Conservation (phyloP, 768 basidiomycete genomes). For the Tephrocybe sp. region DNA sequence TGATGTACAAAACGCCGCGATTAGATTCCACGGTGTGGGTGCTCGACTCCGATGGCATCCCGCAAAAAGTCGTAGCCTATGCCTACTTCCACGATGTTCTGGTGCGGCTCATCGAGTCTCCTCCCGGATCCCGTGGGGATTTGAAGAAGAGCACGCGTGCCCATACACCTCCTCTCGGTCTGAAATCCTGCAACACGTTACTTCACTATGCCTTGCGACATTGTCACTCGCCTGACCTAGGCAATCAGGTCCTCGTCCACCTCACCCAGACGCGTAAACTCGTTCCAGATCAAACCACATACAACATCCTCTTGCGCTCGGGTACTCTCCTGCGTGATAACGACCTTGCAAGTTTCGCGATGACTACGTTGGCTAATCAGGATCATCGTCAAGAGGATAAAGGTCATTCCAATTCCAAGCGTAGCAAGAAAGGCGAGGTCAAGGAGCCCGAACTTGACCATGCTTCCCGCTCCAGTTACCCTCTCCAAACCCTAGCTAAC, state of each 20-base stretch:
- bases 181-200: constrained; percentile 52
- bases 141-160: constrained; percentile 1
- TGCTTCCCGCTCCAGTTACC: constrained; percentile 8
- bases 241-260: constrained; percentile 48
- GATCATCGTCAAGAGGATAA: neutral
- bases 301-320: constrained; percentile 58
- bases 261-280: constrained; percentile 47
- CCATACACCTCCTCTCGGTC: constrained; percentile 18
- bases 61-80: constrained; percentile 36
- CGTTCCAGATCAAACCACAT: constrained; percentile 46
- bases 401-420: no score
- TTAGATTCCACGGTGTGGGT: constrained; percentile 38
- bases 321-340: constrained; percentile 47
- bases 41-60: constrained; percentile 20
- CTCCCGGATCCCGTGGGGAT: constrained; percentile 20
- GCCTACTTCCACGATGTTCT: constrained; percentile 50
- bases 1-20: constrained; percentile 46
- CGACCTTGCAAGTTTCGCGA: constrained; percentile 37
- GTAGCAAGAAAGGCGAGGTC: no score
- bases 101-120: constrained; percentile 33
- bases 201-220: constrained; percentile 66
- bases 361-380: constrained; percentile 21
- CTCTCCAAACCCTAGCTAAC: neutral
- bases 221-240: constrained; percentile 48
- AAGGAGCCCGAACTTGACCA: neutral